Base-by-base conservation (phyloP, 192 early-diverging fungal species). In the Paraglomus brasilianum region DNA sequence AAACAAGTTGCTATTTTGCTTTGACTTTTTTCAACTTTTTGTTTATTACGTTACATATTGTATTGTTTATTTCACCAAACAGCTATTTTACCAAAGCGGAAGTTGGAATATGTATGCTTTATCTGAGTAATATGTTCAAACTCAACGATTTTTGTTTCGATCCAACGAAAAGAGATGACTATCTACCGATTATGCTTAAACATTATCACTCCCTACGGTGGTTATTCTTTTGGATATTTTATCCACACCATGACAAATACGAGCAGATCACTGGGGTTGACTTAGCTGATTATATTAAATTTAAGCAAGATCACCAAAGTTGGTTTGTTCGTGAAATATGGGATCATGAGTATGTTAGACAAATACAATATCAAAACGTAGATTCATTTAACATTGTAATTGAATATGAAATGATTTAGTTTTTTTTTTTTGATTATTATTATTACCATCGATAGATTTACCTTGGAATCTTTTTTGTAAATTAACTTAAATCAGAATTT, bases 71-170 rank as follows among this genome's bases (percentile, higher is more conserved):
- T 57, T 57, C 55, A 57, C 55, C 55, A 22, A 30, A 22, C 6
- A 21, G 6, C 21, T 8, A 57, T 57, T 57, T 57, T 57, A 57
- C 55, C 55, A 57, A 57, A 57, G 55, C 55, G 14, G 55, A 57
- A 21, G 0, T 57, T 21, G 55, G 55, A 57, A 57, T 57, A 38
- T 57, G 55, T 57, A 7, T 57, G 0, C 55, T 57, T 57, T 57
- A 57, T 57, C 21, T 57, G 21, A 57, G 19, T 57, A 24, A 57
- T 57, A 57, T 57, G 55, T 57, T 57, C 55, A 57, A 57, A 57
- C 2, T 57, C n/a, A 8, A 24, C 55, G n/a, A 38, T 57, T 30
- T 57, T 19, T 57, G 30, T 24, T 57, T 57, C 7, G 19, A 22
- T 22, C 5, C 2, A 55, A 17, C 0, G 52, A 8, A 55, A 55